Base-by-base conservation (phyloP, 805 yeast genomes). In the Nakazawaea laoshanensis region DNA sequence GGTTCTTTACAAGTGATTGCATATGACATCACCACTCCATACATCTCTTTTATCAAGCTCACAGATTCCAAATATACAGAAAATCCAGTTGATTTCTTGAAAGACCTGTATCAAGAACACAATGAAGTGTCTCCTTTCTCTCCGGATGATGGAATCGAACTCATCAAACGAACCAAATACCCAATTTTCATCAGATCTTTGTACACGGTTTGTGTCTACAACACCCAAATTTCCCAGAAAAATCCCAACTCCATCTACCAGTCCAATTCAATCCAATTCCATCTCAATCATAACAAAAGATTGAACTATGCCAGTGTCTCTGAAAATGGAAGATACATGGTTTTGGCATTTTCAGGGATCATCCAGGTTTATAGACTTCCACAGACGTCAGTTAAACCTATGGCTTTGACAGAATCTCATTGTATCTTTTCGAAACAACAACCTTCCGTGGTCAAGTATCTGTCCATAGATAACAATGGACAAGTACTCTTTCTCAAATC, bases 401-500 rank as follows among this genome's bases (percentile, higher is more conserved):
- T 20, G 10, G n/a, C n/a, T n/a, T n/a, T n/a, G n/a, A n/a, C n/a
- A n/a, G n/a, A n/a, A n/a, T n/a, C n/a, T n/a, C n/a, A n/a, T n/a
- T n/a, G n/a, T n/a, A 14, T 25, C 8, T 33, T 29, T 27, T 20
- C 21, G 10, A 29, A 26, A 9, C 36, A 37, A 22, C 36, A 29
- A 13, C 40, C 40, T 12, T 37, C 40, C 12, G 25, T 32, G 8
- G 37, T 37, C 13, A 37, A 27, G 13, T 37, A 21, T 15, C 32
- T 37, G 31, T 20, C 36, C 3, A 23, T 37, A 5, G 36, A 33
- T 22, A 28, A 33, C 10, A 30, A 37, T 27, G 35, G 29, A 4
- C 32, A 37, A 12, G 36, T 37, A 11, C 19, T 37, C 9, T 37
- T 37, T 22, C 15, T 37, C 20, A 37, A 30, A 24, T 29, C 40